A percentile compares a stretch with the other conserved stretches of the same genome.
Evolutionary conservation across 2,329 filamentous ascomycete genomes (phyloP).

Genomic region (Aspergillus unguis): DNA sequence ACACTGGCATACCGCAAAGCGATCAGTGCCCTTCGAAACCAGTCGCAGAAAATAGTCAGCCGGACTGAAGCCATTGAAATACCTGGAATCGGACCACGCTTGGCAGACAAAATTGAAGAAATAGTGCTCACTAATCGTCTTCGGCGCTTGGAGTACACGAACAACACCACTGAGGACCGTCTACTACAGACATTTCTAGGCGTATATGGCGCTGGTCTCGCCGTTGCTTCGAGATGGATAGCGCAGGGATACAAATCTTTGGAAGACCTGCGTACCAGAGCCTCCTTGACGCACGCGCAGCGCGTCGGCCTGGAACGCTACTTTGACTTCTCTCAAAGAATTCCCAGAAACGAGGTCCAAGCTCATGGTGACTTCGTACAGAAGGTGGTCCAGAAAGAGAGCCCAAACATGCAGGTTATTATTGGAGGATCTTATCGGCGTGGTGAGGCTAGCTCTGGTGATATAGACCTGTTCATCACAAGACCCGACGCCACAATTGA

Average conservation of each 20-base stretch:
- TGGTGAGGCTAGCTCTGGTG: conserved; percentile 69
- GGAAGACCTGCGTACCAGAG: conserved; percentile 63
- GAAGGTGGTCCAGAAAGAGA: conserved; percentile 56
- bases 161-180: conserved; percentile 62
- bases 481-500: conserved; percentile 57
- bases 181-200: conserved; percentile 67
- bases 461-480: conserved; percentile 83
- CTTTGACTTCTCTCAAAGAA: conserved; percentile 72
- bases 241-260: conserved; percentile 70
- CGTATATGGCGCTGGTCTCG: conserved; percentile 73
- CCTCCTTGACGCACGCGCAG: conserved; percentile 66
- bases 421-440: conserved; percentile 83
- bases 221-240: conserved; percentile 72
- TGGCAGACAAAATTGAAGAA: conserved; percentile 86
- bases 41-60: conserved; percentile 62
- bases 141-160: conserved; percentile 67
- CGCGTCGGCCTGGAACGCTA: conserved; percentile 74
- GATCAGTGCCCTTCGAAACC: conserved; percentile 68
- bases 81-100: conserved; percentile 65
- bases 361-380: conserved; percentile 65
- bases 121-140: conserved; percentile 73
- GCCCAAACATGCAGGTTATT: conserved; percentile 64
- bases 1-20: conserved; percentile 71
- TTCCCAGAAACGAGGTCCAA: conserved; percentile 73
- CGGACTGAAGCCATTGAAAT: conserved; percentile 66